Percentiles rank a stretch among this genome's conserved stretches.
phyloP scores from a whole-genome alignment of 345 rosid genomes.

The Gynandropsis gynandra region DNA sequence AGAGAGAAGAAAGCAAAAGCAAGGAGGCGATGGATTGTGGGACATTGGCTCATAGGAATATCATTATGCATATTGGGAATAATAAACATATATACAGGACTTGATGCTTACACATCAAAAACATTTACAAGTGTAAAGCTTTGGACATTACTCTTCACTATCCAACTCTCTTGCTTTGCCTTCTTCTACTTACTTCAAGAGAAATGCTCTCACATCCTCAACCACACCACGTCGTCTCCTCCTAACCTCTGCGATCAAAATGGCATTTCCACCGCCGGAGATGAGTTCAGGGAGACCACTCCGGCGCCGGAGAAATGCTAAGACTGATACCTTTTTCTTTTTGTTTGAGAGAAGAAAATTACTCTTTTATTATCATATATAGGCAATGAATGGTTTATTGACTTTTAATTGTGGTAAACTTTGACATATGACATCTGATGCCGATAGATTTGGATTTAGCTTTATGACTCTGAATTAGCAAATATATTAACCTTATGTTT shows the following conservation, averaged over 20 bases:
- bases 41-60: conserved; percentile 81
- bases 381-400: too few relatives aligned
- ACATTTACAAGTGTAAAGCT: conserved; percentile 36
- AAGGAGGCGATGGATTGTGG: conserved; percentile 63
- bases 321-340: neutral
- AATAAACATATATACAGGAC: conserved; percentile 77
- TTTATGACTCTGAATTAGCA: too few relatives aligned
- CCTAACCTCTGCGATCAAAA: conserved; percentile 22
- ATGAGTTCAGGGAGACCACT: conserved; percentile 6
- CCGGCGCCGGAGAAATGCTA: conserved; percentile 18
- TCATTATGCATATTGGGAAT: conserved; percentile 46
- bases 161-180: conserved; percentile 48
- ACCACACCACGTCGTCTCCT: conserved; percentile 4
- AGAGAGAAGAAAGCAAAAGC: too few relatives aligned
- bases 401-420: too few relatives aligned
- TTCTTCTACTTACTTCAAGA: conserved; percentile 77
- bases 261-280: conserved; percentile 22
- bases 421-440: too few relatives aligned
- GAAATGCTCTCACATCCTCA: conserved; percentile 50
- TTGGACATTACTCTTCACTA: conserved; percentile 73
- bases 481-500: too few relatives aligned
- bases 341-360: too few relatives aligned
- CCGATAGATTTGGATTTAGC: too few relatives aligned
- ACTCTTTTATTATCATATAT: too few relatives aligned
- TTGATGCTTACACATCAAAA: conserved; percentile 56